Evolutionary conservation across 1,284 basidiomycete genomes (phyloP).

Genomic region (Pseudozyma pruni): DNA sequence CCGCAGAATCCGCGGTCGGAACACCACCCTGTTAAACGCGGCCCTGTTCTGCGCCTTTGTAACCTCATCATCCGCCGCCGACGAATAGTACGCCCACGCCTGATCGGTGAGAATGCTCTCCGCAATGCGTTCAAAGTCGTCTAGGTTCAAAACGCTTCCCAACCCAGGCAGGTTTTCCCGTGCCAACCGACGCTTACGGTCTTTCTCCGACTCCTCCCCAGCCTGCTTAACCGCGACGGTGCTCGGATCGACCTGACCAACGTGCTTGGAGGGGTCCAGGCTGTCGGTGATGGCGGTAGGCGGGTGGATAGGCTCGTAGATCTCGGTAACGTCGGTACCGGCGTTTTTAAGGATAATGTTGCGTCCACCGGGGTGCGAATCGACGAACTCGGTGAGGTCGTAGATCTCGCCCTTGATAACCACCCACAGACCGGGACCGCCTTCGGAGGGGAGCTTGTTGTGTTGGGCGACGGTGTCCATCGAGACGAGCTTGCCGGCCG

Average conservation of each 20-base stretch:
- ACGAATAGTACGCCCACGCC: slow-evolving; percentile 68
- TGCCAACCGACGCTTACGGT: slow-evolving; percentile 31
- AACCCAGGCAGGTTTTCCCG: slow-evolving; percentile 73
- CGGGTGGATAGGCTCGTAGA: slow-evolving; percentile 65
- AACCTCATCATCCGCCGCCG: slow-evolving; percentile 71
- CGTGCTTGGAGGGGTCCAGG: slow-evolving; percentile 50
- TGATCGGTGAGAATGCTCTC: slow-evolving; percentile 55
- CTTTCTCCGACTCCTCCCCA: slow-evolving; percentile 37
- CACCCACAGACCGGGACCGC: slow-evolving; percentile 58
- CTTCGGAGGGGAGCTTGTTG: slow-evolving; percentile 47
- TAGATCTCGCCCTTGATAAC: slow-evolving; percentile 66
- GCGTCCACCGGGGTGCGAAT: slow-evolving; percentile 81
- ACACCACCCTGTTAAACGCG: slow-evolving; percentile 92
- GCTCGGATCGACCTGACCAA: slow-evolving; percentile 55
- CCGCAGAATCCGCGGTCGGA: slow-evolving; percentile 89
- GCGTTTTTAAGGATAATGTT: slow-evolving; percentile 82
- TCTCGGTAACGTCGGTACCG: slow-evolving; percentile 76
- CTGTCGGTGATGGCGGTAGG: slow-evolving; percentile 62
- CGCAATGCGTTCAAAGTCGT: slow-evolving; percentile 80
- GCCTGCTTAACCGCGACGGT: slow-evolving; percentile 51
- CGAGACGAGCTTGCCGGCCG: slow-evolving; percentile 46
- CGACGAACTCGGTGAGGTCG: slow-evolving; percentile 81
- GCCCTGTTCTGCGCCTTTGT: slow-evolving; percentile 76
- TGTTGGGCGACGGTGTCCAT: slow-evolving; percentile 56
- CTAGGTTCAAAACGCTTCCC: slow-evolving; percentile 82